Conservation (phyloP, 106 monocot species). For the Allium sativum region DNA sequence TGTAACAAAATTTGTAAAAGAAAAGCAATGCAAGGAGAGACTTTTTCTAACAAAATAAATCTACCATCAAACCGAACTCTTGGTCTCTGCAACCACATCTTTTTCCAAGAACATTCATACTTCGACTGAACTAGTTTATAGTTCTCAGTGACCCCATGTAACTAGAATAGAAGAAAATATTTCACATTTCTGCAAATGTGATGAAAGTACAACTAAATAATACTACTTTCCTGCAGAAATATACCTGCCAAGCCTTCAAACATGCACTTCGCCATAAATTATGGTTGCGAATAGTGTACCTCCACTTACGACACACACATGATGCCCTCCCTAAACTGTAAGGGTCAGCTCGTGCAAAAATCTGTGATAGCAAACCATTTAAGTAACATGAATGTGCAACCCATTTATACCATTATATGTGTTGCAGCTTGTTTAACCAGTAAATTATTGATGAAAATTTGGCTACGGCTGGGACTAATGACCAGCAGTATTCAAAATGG, state of each 20-base stretch:
- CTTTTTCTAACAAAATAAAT: too few relatives aligned
- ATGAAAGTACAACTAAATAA: neutral
- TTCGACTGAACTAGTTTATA: constrained; percentile 41
- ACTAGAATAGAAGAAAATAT: constrained; percentile 28
- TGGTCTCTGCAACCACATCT: constrained; percentile 88
- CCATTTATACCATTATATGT: too few relatives aligned
- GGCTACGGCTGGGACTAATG: too few relatives aligned
- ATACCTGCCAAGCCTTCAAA: constrained; percentile 93
- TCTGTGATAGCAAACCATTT: constrained; percentile 18
- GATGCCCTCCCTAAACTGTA: constrained; percentile 72
- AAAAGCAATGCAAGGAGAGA: neutral
- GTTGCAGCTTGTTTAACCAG: too few relatives aligned
- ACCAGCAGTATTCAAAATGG: too few relatives aligned
- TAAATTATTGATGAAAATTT: too few relatives aligned
- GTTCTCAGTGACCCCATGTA: constrained; percentile 56
- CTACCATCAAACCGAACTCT: constrained; percentile 87
- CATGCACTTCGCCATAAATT: constrained; percentile 81
- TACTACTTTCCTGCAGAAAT: neutral
- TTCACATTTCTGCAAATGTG: neutral
- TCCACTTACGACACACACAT: constrained; percentile 98
- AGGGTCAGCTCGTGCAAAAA: constrained; percentile 73
- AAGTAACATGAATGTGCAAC: too few relatives aligned
- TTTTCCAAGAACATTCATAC: constrained; percentile 92
- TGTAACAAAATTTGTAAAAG: too few relatives aligned
- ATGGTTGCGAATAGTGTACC: constrained; percentile 76